Evolutionary conservation across 345 rosid species (phyloP).

Genomic region (Eucalyptus cloeziana): DNA sequence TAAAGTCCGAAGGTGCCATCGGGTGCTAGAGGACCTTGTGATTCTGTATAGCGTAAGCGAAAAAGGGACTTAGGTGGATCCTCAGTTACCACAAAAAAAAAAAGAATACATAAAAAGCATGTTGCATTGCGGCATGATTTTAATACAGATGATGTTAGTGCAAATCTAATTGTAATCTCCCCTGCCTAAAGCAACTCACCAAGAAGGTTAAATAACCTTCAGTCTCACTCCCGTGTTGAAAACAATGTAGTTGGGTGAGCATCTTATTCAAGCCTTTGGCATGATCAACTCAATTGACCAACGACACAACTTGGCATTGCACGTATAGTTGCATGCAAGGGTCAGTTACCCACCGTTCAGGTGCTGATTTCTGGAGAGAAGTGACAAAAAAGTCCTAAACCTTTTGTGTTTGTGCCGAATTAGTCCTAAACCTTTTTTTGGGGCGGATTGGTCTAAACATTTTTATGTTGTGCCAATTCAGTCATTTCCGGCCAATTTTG

Average conservation of each 20-base stretch:
- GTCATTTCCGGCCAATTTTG: no score
- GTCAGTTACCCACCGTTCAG: conserved; percentile 47
- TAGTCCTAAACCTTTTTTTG: no score
- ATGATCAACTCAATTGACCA: conserved; percentile 34
- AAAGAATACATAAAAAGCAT: neutral
- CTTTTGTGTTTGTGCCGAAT: no score
- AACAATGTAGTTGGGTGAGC: conserved; percentile 45
- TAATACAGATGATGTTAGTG: neutral
- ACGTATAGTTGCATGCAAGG: conserved; percentile 57
- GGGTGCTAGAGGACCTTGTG: no score
- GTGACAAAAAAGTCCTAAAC: no score
- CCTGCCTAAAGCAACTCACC: neutral
- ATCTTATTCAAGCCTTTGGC: conserved; percentile 37
- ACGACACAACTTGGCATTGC: conserved; percentile 76
- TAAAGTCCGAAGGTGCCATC: no score
- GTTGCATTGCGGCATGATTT: neutral
- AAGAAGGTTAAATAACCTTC: neutral
- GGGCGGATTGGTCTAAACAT: no score
- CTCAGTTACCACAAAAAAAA: no score
- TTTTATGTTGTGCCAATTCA: no score
- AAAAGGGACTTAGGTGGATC: no score
- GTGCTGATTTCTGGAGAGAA: conserved; percentile 41
- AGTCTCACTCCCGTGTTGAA: neutral
- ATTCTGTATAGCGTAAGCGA: no score
- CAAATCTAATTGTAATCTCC: neutral